Evolutionary conservation across 805 yeast species (phyloP).

Genomic region (Cyberlindnera sargentensis): DNA sequence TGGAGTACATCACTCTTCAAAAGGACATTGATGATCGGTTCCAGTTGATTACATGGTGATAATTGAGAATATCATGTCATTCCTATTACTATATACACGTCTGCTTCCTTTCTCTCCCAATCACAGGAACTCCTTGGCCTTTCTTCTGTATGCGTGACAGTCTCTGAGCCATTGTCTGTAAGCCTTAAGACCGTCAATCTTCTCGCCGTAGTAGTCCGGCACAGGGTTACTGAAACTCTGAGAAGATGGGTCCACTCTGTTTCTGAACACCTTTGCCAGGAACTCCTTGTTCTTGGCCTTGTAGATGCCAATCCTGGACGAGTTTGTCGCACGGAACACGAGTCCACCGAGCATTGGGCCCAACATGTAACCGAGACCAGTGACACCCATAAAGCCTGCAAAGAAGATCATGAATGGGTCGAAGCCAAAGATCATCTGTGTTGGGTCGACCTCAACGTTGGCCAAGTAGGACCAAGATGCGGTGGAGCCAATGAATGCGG

Average conservation of each 20-base stretch:
- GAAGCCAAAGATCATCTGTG: slow-evolving; percentile 77
- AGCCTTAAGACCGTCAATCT: slow-evolving; percentile 75
- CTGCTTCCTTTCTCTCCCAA: not conserved
- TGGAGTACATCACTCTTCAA: slow-evolving; percentile 64
- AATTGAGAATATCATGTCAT: not conserved
- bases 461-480: slow-evolving; percentile 72
- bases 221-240: slow-evolving; percentile 92
- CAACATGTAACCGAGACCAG: slow-evolving; percentile 67
- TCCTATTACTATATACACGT: not conserved
- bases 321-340: slow-evolving; percentile 52
- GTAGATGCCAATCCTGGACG: slow-evolving; percentile 39
- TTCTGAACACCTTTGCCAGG: slow-evolving; percentile 61
- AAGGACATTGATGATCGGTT: slow-evolving; percentile 65
- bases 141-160: slow-evolving; percentile 83
- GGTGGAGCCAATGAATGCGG: slow-evolving; percentile 60
- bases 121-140: slow-evolving; percentile 66
- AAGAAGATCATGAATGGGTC: slow-evolving; percentile 82
- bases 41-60: slow-evolving; percentile 36
- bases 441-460: slow-evolving; percentile 79
- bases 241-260: slow-evolving; percentile 87
- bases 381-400: slow-evolving; percentile 65
- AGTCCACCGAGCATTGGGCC: slow-evolving; percentile 81
- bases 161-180: slow-evolving; percentile 97
- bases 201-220: slow-evolving; percentile 98
- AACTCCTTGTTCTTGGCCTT: slow-evolving; percentile 64